A percentile compares a stretch with the other conserved stretches of the same genome.
These are phyloP conservation scores for Fusarium anguioides DNA, from an alignment of 2,329 filamentous ascomycete species.

Conservation along the genomic window DNA sequence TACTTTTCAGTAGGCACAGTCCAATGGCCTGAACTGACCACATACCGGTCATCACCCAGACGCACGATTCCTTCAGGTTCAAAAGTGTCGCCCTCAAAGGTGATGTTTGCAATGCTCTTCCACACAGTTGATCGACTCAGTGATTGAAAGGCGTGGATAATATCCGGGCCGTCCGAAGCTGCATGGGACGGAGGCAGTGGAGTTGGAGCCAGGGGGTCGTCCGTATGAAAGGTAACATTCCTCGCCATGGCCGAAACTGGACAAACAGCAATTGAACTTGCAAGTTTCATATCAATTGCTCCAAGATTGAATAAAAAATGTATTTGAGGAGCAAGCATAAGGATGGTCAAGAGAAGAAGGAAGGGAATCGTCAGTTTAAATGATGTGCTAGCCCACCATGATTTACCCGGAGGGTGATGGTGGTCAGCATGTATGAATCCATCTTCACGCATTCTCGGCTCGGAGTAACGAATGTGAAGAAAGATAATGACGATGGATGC, in stretches of 20 bases:
- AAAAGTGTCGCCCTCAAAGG: conserved; percentile 58
- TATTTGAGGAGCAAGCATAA: conserved; percentile 29
- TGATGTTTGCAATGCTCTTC: conserved; percentile 55
- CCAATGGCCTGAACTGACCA: conserved; percentile 59
- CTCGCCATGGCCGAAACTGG: conserved; percentile 32
- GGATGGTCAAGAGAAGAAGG: conserved; percentile 30
- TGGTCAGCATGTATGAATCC: background rate
- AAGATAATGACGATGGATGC: background rate
- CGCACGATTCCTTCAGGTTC: conserved; percentile 62
- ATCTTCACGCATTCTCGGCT: conserved; percentile 24
- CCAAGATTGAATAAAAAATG: conserved; percentile 12
- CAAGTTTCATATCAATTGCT: conserved; percentile 28
- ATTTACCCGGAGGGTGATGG: background rate
- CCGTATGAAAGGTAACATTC: conserved; percentile 51
- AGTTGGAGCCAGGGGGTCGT: conserved; percentile 47
- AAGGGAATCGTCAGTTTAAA: conserved; percentile 34
- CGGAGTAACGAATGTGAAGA: background rate
- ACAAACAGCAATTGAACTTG: conserved; percentile 35
- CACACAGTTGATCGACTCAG: conserved; percentile 55
- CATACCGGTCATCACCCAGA: conserved; percentile 55
- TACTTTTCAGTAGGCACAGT: conserved; percentile 54
- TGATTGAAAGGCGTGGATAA: conserved; percentile 51
- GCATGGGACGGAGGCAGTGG: conserved; percentile 52
- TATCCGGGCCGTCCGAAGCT: conserved; percentile 49
- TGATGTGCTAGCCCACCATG: conserved; percentile 24